These are phyloP conservation scores for Eutrema yunnanense DNA, from an alignment of 345 rosid genomes.

Conservation along the genomic window DNA sequence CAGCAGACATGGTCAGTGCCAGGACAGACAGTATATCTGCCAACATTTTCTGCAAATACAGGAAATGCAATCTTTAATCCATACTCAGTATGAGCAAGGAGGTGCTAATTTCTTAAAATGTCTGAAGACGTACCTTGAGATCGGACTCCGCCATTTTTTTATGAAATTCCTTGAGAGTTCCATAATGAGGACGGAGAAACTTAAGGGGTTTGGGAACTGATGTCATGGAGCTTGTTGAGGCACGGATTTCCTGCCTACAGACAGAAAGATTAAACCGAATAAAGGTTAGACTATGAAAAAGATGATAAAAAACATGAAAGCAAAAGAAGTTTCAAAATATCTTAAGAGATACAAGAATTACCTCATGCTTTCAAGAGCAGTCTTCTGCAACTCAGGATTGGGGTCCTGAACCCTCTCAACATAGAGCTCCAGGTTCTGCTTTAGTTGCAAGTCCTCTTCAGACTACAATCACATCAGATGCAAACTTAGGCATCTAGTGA, in stretches of 20 bases:
- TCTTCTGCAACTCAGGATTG: conserved; percentile 80
- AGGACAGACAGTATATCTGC: conserved; percentile 90
- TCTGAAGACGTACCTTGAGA: conserved; percentile 48
- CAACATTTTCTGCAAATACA: conserved; percentile 61
- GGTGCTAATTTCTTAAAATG: neutral
- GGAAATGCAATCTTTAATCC: neutral
- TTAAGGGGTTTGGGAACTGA: conserved; percentile 96
- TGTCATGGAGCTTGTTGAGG: conserved; percentile 95
- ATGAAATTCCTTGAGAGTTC: conserved; percentile 65
- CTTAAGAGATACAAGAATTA: conserved; percentile 16
- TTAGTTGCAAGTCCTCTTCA: conserved; percentile 87
- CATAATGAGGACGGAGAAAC: conserved; percentile 97
- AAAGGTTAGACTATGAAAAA: neutral
- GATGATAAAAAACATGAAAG: neutral
- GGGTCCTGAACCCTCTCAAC: conserved; percentile 94
- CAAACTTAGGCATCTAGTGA: neutral
- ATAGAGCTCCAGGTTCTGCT: conserved; percentile 89
- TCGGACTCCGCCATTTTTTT: conserved; percentile 61
- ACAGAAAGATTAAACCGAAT: neutral
- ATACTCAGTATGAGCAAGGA: neutral
- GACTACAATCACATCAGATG: conserved; percentile 43
- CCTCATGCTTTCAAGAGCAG: conserved; percentile 97
- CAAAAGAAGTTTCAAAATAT: neutral
- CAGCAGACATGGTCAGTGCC: conserved; percentile 95
- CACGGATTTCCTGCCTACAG: conserved; percentile 82